phyloP scores from a whole-genome alignment of 2,329 filamentous ascomycete genomes.

The Xylariales sp. region DNA sequence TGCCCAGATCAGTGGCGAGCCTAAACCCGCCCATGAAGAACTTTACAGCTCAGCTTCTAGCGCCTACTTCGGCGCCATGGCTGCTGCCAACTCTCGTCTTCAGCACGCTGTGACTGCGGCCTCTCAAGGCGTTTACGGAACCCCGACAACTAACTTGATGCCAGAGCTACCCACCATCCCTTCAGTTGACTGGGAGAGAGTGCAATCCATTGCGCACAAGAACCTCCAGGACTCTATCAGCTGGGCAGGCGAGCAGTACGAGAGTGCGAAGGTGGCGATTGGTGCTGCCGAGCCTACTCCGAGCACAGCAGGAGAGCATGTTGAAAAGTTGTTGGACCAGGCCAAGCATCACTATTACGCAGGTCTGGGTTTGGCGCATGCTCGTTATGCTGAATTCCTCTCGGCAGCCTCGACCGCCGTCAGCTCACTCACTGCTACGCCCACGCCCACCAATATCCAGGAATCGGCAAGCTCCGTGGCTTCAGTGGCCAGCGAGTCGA shows the following conservation, averaged over 20 bases:
- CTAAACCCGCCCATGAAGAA: constrained; percentile 65
- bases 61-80: constrained; percentile 63
- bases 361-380: constrained; percentile 73
- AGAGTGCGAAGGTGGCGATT: constrained; percentile 61
- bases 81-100: constrained; percentile 56
- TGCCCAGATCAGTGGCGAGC: constrained; percentile 62
- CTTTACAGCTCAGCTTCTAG: constrained; percentile 65
- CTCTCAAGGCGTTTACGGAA: constrained; percentile 44
- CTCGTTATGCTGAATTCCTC: constrained; percentile 72
- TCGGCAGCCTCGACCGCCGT: constrained; percentile 67
- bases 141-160: constrained; percentile 35
- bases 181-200: constrained; percentile 41
- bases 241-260: constrained; percentile 67
- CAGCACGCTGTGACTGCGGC: constrained; percentile 51
- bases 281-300: constrained; percentile 58
- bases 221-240: constrained; percentile 66
- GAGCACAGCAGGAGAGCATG: constrained; percentile 40
- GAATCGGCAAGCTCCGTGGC: constrained; percentile 40
- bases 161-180: constrained; percentile 29
- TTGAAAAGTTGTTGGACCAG: constrained; percentile 56
- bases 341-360: constrained; percentile 69
- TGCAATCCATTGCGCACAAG: constrained; percentile 64
- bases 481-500: constrained; percentile 44
- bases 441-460: constrained; percentile 52
- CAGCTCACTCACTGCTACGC: constrained; percentile 53